Base-by-base conservation (phyloP, 768 basidiomycete genomes). In the Psilocybe cubensis region DNA sequence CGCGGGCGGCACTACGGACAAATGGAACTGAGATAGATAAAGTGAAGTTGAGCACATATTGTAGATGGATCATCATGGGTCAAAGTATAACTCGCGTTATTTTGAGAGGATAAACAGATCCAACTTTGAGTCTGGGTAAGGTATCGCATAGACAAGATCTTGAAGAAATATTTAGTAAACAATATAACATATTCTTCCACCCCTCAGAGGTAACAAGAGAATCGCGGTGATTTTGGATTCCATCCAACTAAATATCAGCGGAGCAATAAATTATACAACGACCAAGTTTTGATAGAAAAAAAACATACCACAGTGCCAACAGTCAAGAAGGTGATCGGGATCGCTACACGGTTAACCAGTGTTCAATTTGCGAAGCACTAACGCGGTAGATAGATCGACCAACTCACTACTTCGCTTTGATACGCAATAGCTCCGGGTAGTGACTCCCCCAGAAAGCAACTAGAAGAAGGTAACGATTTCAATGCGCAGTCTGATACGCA, bases 281-380 rank as follows among this genome's bases (percentile, higher is more conserved):
- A n/a, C n/a, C n/a, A n/a, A n/a, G n/a, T n/a, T n/a, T n/a, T n/a
- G n/a, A n/a, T n/a, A n/a, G n/a, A n/a, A n/a, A n/a, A n/a, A n/a
- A n/a, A 17, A 70, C 74, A 65, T 40, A 77, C 78, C 78, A 59
- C 80, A 80, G 28, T 80, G 79, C 80, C 80, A 82, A 59, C 81
- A 81, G 56, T 81, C 79, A 4, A 82, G 64, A 28, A 80, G 68
- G 14, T 73, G 73, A 27, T 80, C 66, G 24, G 81, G 80, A 67
- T 81, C 81, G 63, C 80, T 82, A 58, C 35, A 38, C 14, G 14
- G 35, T 17, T n/a, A 17, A 38, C 24, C 17, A 49, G 18, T 31
- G 4, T n/a, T 49, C 17, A 28, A 49, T 11, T n/a, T 29, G 33
- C 18, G 31, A 28, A 49, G 25, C 28, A 49, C 31, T 31, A 45